Conservation (phyloP, 192 early-diverging fungal genomes). For the Glomus cerebriforme region DNA sequence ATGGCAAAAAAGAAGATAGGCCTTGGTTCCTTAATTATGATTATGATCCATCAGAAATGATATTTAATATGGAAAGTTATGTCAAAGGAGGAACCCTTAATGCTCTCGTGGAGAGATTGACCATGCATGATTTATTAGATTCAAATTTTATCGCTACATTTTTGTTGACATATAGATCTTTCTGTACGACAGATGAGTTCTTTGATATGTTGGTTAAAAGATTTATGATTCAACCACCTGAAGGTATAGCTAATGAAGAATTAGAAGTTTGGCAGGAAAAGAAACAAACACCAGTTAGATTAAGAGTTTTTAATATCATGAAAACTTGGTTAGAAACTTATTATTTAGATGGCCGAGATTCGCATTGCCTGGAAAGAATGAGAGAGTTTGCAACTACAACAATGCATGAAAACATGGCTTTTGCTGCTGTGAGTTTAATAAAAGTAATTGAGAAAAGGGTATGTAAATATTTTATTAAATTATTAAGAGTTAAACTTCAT, state of each 20-base stretch:
- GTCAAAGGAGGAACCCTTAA: constrained; percentile 89
- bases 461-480: constrained; percentile 12
- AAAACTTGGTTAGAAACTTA: constrained; percentile 97
- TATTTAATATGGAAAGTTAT: constrained; percentile 83
- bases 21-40: constrained; percentile 86
- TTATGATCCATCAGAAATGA: constrained; percentile 69
- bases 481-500: not conserved
- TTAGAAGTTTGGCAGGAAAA: constrained; percentile 78
- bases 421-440: constrained; percentile 71
- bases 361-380: constrained; percentile 66
- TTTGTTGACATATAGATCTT: constrained; percentile 93
- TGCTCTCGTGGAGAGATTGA: constrained; percentile 87
- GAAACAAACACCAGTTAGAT: constrained; percentile 88
- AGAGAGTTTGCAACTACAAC: constrained; percentile 71
- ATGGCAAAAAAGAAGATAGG: constrained; percentile 43
- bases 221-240: constrained; percentile 77
- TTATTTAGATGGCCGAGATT: constrained; percentile 77
- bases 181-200: constrained; percentile 78
- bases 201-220: constrained; percentile 73
- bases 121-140: constrained; percentile 84
- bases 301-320: constrained; percentile 92
- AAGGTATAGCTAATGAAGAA: constrained; percentile 62
- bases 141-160: constrained; percentile 85
- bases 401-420: constrained; percentile 73
- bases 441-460: constrained; percentile 77